Evolutionary conservation across 2,329 filamentous ascomycete genomes (phyloP), one percentile per base, ranked within the genome.

Genomic region (Phoma herbarum): DNA sequence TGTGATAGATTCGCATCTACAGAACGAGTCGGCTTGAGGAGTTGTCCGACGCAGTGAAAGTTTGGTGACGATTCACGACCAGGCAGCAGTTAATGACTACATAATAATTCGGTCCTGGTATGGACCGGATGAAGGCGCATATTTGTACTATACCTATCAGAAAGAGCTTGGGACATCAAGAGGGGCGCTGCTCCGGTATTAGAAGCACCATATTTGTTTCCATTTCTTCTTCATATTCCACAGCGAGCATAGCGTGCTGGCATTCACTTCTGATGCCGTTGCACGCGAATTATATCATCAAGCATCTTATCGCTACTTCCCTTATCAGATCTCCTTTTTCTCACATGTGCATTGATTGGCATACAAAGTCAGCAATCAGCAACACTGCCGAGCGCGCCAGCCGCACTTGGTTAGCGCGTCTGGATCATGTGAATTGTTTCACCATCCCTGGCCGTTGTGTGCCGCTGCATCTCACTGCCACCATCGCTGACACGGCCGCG

Each of bases 1-100:
- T 66, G 28, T 62, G 64, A 52, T 70, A 68, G 61, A 55, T 33
- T 54, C 56, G 56, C 31, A 29, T 45, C 5, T 48, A 23, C 12
- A 59, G 20, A 33, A 18, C 31, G 22, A 39, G 25, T 31, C 22
- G 33, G 16, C 23, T 26, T 3, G 18, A 3, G 20, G 23, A 31
- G 49, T 22, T 14, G 23, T 25, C 23, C 31, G 10, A 18, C 10
- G 25, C 20, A 16, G 18, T 12, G 22, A 35, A 46, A 26, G 31
- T 48, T 58, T 48, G 56, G 55, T 43, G 35, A 53, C n/a, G 50
- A 58, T 22, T 49, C 23, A 54, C 39, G 56, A 54, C 33, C 45
- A 20, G 35, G 41, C 50, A 50, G 25, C 26, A 49, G 20, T 23
- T 59, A 50, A 54, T 59, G 45, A 59, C 56, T 43, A 58, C 29